Conservation (phyloP, 2,329 filamentous ascomycete species). For the Clarireedia paspali region DNA sequence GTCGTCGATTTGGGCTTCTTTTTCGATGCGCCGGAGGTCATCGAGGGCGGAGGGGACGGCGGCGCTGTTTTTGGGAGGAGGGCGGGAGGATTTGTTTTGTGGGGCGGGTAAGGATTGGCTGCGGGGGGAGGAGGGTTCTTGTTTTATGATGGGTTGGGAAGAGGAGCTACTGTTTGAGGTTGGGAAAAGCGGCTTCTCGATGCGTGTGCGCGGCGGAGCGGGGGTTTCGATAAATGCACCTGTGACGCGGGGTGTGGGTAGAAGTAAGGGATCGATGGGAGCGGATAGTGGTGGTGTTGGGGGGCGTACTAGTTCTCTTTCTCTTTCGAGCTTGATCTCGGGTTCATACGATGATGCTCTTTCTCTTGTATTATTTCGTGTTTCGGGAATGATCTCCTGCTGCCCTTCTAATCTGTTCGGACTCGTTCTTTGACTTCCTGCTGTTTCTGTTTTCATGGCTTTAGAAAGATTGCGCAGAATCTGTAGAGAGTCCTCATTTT, state of each 20-base stretch:
- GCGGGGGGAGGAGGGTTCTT: not conserved
- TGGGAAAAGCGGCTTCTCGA: not conserved
- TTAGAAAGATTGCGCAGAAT: slow-evolving; percentile 8
- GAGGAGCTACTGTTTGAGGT: not conserved
- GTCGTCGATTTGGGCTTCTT: slow-evolving; percentile 25
- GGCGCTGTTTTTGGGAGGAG: slow-evolving; percentile 20
- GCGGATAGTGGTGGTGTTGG: slow-evolving; percentile 13
- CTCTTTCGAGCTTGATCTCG: not conserved
- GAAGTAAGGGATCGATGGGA: slow-evolving; percentile 15
- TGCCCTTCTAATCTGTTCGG: slow-evolving; percentile 18
- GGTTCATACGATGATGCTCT: slow-evolving; percentile 23
- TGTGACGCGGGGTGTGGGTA: slow-evolving; percentile 26
- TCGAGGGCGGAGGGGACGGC: slow-evolving; percentile 19
- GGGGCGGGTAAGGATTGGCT: not conserved
- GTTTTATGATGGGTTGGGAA: not conserved
- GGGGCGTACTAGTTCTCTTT: slow-evolving; percentile 16
- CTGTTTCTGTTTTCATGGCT: slow-evolving; percentile 1
- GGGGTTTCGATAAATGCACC: slow-evolving; percentile 30
- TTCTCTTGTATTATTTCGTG: slow-evolving; percentile 24
- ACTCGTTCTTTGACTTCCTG: slow-evolving; percentile 6
- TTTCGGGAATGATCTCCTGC: slow-evolving; percentile 16
- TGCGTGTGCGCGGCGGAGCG: slow-evolving; percentile 18
- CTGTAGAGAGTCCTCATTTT: slow-evolving; percentile 10
- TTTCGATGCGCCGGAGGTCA: slow-evolving; percentile 23
- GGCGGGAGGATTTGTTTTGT: not conserved